A percentile compares a stretch with the other conserved stretches of the same genome.
Conservation (phyloP, 2,329 filamentous ascomycete genomes). For the Plectosphaerella plurivora region DNA sequence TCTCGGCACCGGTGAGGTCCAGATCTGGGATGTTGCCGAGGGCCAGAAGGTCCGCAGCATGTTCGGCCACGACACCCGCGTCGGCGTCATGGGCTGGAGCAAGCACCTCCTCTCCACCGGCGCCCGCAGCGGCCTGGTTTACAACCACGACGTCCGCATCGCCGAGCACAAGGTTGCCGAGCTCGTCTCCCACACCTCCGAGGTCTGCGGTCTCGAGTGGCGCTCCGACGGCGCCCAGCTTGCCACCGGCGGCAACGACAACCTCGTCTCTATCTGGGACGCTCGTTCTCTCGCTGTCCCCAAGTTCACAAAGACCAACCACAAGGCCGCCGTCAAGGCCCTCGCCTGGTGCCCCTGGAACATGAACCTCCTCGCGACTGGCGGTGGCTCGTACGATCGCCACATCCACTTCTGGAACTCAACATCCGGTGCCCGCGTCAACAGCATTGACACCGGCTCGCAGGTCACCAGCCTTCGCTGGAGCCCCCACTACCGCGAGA, state of each 20-base stretch:
- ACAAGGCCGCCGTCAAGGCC: constrained; percentile 97
- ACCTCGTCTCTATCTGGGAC: constrained; percentile 98
- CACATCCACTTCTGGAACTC: constrained; percentile 99
- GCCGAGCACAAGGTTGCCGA: constrained; percentile 98
- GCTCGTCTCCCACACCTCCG: constrained; percentile 93
- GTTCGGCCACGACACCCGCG: constrained; percentile 94
- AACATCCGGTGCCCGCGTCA: constrained; percentile 92
- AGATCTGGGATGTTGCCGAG: constrained; percentile 99
- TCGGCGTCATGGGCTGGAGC: constrained; percentile 98
- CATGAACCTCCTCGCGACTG: constrained; percentile 92
- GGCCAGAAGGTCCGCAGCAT: constrained; percentile 95
- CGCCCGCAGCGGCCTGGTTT: constrained; percentile 89
- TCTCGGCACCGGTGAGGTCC: constrained; percentile 90
- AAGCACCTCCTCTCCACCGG: constrained; percentile 96
- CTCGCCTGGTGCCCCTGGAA: constrained; percentile 99
- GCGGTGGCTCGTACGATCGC: constrained; percentile 92
- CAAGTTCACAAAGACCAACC: constrained; percentile 99
- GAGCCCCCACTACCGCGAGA: constrained; percentile 96
- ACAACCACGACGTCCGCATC: constrained; percentile 97
- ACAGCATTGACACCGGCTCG: constrained; percentile 97
- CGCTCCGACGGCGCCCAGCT: constrained; percentile 93
- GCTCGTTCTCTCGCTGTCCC: constrained; percentile 87
- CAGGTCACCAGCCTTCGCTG: constrained; percentile 95
- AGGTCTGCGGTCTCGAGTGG: constrained; percentile 98
- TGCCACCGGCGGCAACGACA: constrained; percentile 96